Base-by-base conservation (phyloP, 371 early-diverging fungal species). In the Syncephalastrum racemosum region DNA sequence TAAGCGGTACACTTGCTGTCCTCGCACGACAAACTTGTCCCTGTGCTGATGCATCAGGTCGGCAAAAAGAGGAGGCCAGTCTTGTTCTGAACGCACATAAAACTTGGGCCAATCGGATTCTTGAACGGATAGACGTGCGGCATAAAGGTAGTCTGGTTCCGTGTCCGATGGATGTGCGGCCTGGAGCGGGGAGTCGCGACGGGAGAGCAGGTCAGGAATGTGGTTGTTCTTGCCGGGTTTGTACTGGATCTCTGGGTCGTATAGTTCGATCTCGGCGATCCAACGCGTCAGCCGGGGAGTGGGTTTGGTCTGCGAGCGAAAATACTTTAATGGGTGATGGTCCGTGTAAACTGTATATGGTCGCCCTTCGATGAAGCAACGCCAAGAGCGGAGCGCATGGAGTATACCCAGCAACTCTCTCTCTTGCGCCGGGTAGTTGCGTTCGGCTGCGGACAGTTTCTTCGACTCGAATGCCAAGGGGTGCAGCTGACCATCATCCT, bases 401-500 rank as follows among this genome's bases (percentile, higher is more conserved):
- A 75, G 18, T 3, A 73, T 71, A 23, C 64, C 73, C 1, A 68
- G 52, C 2, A 77, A 42, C 55, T 73, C 77, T 6, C 77, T 80
- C 41, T 74, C 68, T 53, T 73, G 68, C 0, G 68, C 64, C 1
- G 68, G n/a, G n/a, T n/a, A n/a, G n/a, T n/a, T n/a, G n/a, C n/a
- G n/a, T n/a, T n/a, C n/a, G n/a, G n/a, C n/a, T 67, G 60, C 67
- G 2, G 55, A 50, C 0, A 76, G 50, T 25, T 71, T 69, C 46
- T 68, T 56, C 2, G 71, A 76, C n/a, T 73, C 67, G 41, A 59
- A 81, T 3, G 53, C 53, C 14, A 53, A 3, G 8, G 54, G 54
- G 31, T 55, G 56, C 46, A 42, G 12, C 16, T 18, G 3, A n/a
- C 22, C 42, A 43, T 55, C 50, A n/a, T 57, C 49, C 12, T 24